Evolutionary conservation across 148 eudicot species (phyloP).

Genomic region (Cornus controversa): DNA sequence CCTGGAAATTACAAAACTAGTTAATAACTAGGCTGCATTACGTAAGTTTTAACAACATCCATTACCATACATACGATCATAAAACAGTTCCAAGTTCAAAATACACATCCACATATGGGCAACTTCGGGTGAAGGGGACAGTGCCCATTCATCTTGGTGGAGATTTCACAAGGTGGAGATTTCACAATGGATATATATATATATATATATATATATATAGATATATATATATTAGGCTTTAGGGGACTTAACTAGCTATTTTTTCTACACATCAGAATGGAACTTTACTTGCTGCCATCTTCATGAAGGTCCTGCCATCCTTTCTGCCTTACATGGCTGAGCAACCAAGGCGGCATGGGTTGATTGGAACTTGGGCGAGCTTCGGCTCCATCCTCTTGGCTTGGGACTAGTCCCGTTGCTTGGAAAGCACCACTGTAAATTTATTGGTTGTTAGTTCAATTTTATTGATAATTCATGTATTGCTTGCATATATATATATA

Average conservation of each 20-base stretch:
- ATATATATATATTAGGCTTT: neutral
- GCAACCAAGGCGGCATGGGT: slow-evolving; percentile 62
- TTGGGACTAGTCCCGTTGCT: slow-evolving; percentile 12
- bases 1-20: neutral
- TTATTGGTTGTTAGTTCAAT: neutral
- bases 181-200: neutral
- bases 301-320: neutral
- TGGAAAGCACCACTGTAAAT: slow-evolving; percentile 33
- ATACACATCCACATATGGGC: neutral
- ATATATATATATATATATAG: too few species aligned
- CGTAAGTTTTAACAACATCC: neutral
- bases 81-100: neutral
- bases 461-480: neutral
- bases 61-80: neutral
- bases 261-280: neutral
- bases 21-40: neutral
- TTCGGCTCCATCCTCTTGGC: slow-evolving; percentile 15
- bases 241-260: neutral
- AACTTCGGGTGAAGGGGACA: too few species aligned
- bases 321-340: slow-evolving; percentile 30
- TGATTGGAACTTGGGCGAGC: slow-evolving; percentile 18
- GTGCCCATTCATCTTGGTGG: too few species aligned
- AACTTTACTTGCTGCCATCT: neutral
- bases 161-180: neutral
- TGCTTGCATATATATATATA: neutral